Base-by-base conservation (phyloP, 1,284 basidiomycete genomes). In the Cutaneotrichosporon cutaneum region DNA sequence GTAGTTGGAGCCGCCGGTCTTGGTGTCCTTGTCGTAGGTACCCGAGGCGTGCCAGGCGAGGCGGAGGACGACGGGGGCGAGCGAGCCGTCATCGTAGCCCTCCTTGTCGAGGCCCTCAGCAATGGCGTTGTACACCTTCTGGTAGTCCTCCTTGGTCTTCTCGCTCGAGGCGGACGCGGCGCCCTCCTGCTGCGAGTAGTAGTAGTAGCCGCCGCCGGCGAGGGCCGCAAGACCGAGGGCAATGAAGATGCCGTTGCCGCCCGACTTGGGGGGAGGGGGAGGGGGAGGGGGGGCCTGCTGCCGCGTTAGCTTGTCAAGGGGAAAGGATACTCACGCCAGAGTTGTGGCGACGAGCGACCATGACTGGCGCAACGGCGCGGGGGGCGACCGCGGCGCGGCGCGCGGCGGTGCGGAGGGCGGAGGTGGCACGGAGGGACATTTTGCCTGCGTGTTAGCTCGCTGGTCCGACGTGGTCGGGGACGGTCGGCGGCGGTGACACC, bases 21-120 rank as follows among this genome's bases (percentile, higher is more conserved):
- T 87, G 68, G 86, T 83, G 2, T 88, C 85, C 83, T 93, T 92
- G 82, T 94, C 90, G 74, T 90, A 94, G 1, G 94, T 97, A 55
- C 94, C 94, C 53, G 90, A 90, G 13, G 88, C 77, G 79, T 94
- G 92, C 92, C 94, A 97, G 30, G 94, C 94, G 60, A 98, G 87
- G 77, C 95, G 92, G 61, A 99, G 84, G 59, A 98, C 79, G 50
- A 98, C 88, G 48, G 94, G 94, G 21, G 88, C 94, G 70, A 90
- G 93, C 10, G 91, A 94, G 32, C 93, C 93, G 75, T 96, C 92
- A 73, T 96, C 92, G 79, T 95, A 94, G 42, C 85, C 84, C 63
- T 89, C 89, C 21, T 86, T 85, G 65, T 94, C 91, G 32, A 94
- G 77, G 26, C 86, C 72, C 27, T 89, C 86, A 27, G 89, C 88